Conservation (phyloP, 768 basidiomycete species). For the Lactarius hengduanensis region DNA sequence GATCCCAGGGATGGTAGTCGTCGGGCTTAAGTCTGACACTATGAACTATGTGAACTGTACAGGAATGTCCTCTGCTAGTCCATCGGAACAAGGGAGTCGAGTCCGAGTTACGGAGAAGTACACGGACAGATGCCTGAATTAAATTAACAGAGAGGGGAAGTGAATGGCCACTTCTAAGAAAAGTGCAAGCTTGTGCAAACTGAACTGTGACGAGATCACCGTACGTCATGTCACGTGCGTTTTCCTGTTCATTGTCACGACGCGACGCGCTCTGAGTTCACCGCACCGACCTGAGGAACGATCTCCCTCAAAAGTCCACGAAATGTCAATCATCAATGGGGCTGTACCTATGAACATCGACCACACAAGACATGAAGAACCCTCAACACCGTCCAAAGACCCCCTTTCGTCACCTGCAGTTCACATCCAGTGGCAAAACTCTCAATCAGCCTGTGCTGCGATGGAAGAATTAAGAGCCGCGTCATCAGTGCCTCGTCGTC, state of each 20-base stretch:
- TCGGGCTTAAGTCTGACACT: too few relatives aligned
- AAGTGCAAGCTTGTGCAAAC: too few relatives aligned
- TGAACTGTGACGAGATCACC: too few relatives aligned
- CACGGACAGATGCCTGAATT: too few relatives aligned
- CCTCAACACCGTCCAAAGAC: conserved; percentile 19
- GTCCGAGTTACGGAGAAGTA: too few relatives aligned
- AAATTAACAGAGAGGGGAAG: too few relatives aligned
- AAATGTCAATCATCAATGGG: conserved; percentile 22
- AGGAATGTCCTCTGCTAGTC: too few relatives aligned
- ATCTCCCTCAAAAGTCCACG: neutral
- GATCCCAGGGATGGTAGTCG: too few relatives aligned
- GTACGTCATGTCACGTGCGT: neutral
- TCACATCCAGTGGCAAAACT: conserved; percentile 26
- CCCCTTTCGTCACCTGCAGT: conserved; percentile 10
- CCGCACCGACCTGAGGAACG: neutral
- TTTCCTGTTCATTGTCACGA: neutral
- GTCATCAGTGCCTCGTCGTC: conserved; percentile 14
- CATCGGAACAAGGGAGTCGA: too few relatives aligned
- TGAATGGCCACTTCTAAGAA: too few relatives aligned
- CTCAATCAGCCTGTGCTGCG: conserved; percentile 23
- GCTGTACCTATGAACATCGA: conserved; percentile 6
- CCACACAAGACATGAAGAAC: neutral
- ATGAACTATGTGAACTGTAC: too few relatives aligned
- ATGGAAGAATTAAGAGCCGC: conserved; percentile 22
- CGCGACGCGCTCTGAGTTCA: neutral